phyloP scores from a whole-genome alignment of 1,284 basidiomycete genomes.

The Irpex sp. region DNA sequence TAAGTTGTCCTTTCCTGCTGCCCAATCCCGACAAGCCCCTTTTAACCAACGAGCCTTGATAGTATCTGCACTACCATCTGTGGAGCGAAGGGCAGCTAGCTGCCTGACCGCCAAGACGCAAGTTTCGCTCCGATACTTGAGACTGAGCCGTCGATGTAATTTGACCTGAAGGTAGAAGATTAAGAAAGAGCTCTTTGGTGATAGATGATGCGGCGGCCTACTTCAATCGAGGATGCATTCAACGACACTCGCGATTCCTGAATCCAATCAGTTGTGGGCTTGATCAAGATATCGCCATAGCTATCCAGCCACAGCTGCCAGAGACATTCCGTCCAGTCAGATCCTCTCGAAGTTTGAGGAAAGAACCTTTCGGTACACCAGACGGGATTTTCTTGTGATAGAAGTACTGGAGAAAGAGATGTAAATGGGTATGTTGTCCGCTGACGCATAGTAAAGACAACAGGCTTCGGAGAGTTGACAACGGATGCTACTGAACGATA shows the following conservation, averaged over 20 bases:
- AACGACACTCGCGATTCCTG: slow-evolving; percentile 8
- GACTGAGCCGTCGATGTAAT: slow-evolving; percentile 39
- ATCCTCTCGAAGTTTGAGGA: slow-evolving; percentile 37
- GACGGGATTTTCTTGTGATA: slow-evolving; percentile 44
- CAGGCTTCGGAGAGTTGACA: slow-evolving; percentile 13
- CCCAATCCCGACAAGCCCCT: slow-evolving; percentile 27
- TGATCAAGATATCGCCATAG: slow-evolving; percentile 35
- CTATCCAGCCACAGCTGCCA: slow-evolving; percentile 63
- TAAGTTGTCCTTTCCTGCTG: slow-evolving; percentile 3
- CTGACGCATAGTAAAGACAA: slow-evolving; percentile 27
- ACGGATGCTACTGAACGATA: slow-evolving; percentile 18
- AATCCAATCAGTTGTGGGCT: slow-evolving; percentile 22
- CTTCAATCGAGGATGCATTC: slow-evolving; percentile 9
- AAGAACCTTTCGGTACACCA: slow-evolving; percentile 68
- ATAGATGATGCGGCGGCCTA: slow-evolving; percentile 11
- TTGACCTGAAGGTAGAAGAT: slow-evolving; percentile 28
- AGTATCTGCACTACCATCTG: slow-evolving; percentile 20
- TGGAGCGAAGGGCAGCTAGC: slow-evolving; percentile 30
- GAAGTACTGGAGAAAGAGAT: slow-evolving; percentile 41
- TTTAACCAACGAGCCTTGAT: slow-evolving; percentile 31
- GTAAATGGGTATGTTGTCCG: slow-evolving; percentile 33
- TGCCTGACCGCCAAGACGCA: slow-evolving; percentile 50
- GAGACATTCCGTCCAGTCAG: slow-evolving; percentile 65
- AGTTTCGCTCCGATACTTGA: slow-evolving; percentile 48
- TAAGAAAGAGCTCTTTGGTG: background rate